Conservation (phyloP, 164 flowering plant species). For the Umbellularia californica region DNA sequence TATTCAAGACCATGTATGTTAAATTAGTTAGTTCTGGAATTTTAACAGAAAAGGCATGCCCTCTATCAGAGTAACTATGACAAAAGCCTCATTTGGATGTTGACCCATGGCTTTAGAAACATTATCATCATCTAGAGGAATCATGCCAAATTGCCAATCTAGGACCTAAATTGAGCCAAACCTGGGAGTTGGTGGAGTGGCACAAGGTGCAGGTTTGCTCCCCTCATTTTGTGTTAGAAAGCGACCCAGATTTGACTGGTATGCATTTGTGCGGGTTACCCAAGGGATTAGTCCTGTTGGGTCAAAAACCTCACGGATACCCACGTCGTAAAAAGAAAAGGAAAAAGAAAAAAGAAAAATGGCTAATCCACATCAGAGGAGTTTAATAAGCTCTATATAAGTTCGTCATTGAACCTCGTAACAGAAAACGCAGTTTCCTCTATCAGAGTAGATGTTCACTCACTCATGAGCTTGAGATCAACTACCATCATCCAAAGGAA, state of each 20-base stretch:
- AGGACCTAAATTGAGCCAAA: not conserved
- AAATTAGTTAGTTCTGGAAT: not conserved
- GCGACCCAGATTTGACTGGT: no score
- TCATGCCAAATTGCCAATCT: not conserved
- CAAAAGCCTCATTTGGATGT: constrained; percentile 28
- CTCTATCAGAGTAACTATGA: constrained; percentile 48
- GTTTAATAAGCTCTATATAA: not conserved
- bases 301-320: no score
- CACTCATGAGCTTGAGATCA: constrained; percentile 15
- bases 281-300: no score
- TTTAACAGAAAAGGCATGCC: not conserved
- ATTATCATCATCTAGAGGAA: constrained; percentile 13
- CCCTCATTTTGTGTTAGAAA: no score
- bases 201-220: no score
- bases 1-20: no score
- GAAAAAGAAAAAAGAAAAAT: no score
- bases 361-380: not conserved
- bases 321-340: no score
- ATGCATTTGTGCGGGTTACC: no score
- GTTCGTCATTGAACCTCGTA: not conserved
- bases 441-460: constrained; percentile 30
- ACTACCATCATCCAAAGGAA: constrained; percentile 9
- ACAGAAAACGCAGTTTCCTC: constrained; percentile 6
- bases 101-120: constrained; percentile 20
- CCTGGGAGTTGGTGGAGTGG: not conserved